Evolutionary conservation across 2,329 filamentous ascomycete species (phyloP).

Genomic region (Cytospora schulzeri): DNA sequence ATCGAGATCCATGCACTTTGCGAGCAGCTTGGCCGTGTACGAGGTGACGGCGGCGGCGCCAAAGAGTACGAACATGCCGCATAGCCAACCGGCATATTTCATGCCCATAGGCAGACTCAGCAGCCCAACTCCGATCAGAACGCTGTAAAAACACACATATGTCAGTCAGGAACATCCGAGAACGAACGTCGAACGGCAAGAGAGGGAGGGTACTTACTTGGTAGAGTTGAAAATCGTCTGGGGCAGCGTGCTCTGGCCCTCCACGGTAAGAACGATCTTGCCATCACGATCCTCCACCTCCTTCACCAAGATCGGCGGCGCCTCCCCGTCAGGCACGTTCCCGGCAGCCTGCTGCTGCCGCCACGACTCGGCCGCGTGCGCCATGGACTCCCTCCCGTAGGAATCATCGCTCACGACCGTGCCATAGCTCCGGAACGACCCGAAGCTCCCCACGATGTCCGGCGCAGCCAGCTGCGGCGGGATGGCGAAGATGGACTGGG

Average conservation of each 20-base stretch:
- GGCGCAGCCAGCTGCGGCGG: conserved; percentile 66
- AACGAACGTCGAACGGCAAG: neutral
- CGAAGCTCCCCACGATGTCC: conserved; percentile 72
- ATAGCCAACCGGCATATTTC: conserved; percentile 85
- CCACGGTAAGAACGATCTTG: conserved; percentile 78
- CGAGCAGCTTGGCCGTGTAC: conserved; percentile 83
- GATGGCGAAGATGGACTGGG: conserved; percentile 57
- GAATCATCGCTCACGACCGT: conserved; percentile 47
- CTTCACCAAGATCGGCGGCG: conserved; percentile 80
- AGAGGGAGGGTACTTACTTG: conserved; percentile 51
- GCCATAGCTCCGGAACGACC: conserved; percentile 57
- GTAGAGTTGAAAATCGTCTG: conserved; percentile 97
- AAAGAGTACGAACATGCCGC: conserved; percentile 74
- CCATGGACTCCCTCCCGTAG: conserved; percentile 49
- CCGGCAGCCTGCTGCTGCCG: conserved; percentile 52
- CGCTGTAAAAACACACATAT: conserved; percentile 42
- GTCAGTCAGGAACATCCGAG: conserved; percentile 14
- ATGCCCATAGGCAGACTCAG: conserved; percentile 87
- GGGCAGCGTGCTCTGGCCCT: conserved; percentile 91
- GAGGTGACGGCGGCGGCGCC: conserved; percentile 75
- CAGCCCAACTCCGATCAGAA: conserved; percentile 86
- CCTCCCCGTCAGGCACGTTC: conserved; percentile 58
- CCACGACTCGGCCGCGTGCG: conserved; percentile 54
- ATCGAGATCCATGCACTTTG: conserved; percentile 87
- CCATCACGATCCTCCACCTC: conserved; percentile 81